phyloP scores from a whole-genome alignment of 768 basidiomycete genomes.

The Butyriboletus loyo region DNA sequence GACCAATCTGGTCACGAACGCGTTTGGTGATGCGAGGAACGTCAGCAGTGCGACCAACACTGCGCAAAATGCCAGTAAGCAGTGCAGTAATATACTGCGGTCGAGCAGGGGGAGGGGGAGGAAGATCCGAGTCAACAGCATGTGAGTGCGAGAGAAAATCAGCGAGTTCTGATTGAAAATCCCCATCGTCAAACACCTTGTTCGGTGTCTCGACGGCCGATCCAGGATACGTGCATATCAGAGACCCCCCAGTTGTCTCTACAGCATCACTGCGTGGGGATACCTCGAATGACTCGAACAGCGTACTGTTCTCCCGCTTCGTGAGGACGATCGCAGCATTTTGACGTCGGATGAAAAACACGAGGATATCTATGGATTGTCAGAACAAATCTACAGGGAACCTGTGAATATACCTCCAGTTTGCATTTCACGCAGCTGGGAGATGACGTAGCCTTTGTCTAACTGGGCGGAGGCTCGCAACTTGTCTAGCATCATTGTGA shows the following conservation, averaged over 20 bases:
- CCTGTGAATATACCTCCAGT: background rate
- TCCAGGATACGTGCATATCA: slow-evolving; percentile 32
- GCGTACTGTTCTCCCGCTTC: slow-evolving; percentile 16
- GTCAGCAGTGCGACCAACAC: slow-evolving; percentile 7
- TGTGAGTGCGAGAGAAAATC: slow-evolving; percentile 15
- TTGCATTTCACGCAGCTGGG: background rate
- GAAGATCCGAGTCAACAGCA: background rate
- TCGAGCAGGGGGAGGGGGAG: background rate
- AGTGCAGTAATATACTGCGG: background rate
- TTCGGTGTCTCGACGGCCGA: slow-evolving; percentile 10
- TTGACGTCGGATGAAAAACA: slow-evolving; percentile 39
- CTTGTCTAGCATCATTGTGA: slow-evolving; percentile 5
- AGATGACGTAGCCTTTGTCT: background rate
- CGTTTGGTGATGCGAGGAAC: slow-evolving; percentile 24
- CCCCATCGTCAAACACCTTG: slow-evolving; percentile 7
- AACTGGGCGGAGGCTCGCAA: background rate
- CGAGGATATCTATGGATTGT: slow-evolving; percentile 30
- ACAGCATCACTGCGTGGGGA: slow-evolving; percentile 31
- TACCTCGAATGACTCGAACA: slow-evolving; percentile 6
- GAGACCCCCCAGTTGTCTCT: slow-evolving; percentile 24
- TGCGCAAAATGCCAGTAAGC: background rate
- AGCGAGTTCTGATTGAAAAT: slow-evolving; percentile 15
- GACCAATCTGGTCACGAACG: slow-evolving; percentile 22
- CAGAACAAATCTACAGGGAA: background rate
- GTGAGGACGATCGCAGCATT: slow-evolving; percentile 43